Base-by-base conservation (phyloP, 345 rosid genomes). In the Sapria himalayana region DNA sequence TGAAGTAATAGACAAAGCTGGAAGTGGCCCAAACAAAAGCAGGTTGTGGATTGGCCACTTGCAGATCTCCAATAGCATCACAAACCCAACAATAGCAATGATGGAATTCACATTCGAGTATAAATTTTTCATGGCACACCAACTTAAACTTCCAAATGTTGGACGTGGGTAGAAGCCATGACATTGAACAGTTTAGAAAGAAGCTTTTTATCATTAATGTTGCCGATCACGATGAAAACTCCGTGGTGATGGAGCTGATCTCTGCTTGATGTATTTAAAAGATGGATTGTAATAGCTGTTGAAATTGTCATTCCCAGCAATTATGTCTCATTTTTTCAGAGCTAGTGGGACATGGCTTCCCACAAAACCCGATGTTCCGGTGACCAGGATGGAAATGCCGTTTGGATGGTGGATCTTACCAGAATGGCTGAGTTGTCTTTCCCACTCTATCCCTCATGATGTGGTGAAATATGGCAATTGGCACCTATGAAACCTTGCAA, bases 131-230 rank as follows among this genome's bases (percentile, higher is more conserved):
- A 74, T 49, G 9, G 89, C 89, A 81, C 86, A 2, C 93, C 93
- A 29, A 86, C 93, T 27, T 80, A 86, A n/a, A 86, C 89, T 15
- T 86, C 93, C 22, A 80, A 55, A 49, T 80, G 93, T 80, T 76
- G 73, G 14, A 80, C 84, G 62, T 80, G 89, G 2, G 81, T 71
- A 59, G 77, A 81, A 7, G 80, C 69, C 19, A 81, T 84, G 34
- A 67, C 66, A 52, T 77, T 76, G 52, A 81, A 76, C 2, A 77
- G 78, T 66, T 74, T 77, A 0, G 68, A 34, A 7, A 81, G 29
- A 0, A 81, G 64, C 43, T 59, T 60, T 0, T 39, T 64, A 56
- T 81, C 89, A 58, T 81, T 77, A 43, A 76, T 41, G 37, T 81
- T 89, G 1, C 89, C 93, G 16, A 69, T 84, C 0, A 77, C 61